phyloP scores from a whole-genome alignment of 352 stramenopile genomes.

The Lagenidium giganteum region DNA sequence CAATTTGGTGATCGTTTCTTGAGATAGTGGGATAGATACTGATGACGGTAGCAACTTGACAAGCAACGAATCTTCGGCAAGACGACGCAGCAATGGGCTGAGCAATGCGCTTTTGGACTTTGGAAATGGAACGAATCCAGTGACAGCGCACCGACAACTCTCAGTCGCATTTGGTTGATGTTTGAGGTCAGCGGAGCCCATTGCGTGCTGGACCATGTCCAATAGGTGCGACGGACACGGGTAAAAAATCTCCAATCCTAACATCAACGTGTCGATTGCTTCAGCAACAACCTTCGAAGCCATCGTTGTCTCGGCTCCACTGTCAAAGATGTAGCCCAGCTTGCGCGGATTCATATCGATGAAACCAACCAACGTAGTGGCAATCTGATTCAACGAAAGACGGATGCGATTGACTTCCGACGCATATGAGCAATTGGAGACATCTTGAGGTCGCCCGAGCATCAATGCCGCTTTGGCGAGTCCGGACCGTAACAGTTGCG shows the following conservation, averaged over 20 bases:
- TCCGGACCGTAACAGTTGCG: slow-evolving; percentile 51
- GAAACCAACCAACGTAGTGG: too few species aligned
- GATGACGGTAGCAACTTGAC: slow-evolving; percentile 26
- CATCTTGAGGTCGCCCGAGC: neutral
- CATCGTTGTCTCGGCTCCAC: too few species aligned
- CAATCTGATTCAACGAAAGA: too few species aligned
- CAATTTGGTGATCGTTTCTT: too few species aligned
- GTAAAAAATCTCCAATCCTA: slow-evolving; percentile 82
- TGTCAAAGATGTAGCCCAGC: too few species aligned
- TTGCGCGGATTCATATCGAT: too few species aligned
- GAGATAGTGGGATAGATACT: neutral
- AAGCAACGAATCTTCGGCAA: slow-evolving; percentile 54
- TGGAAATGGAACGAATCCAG: slow-evolving; percentile 7
- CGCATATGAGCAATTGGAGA: too few species aligned
- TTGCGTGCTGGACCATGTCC: slow-evolving; percentile 41
- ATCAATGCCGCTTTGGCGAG: slow-evolving; percentile 32
- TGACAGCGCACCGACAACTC: neutral
- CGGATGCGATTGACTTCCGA: too few species aligned
- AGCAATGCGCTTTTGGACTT: slow-evolving; percentile 41
- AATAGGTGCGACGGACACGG: slow-evolving; percentile 60
- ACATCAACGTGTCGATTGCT: slow-evolving; percentile 50
- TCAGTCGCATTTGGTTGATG: neutral
- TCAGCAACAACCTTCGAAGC: slow-evolving; percentile 23
- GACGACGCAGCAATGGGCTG: slow-evolving; percentile 40
- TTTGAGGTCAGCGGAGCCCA: slow-evolving; percentile 5